Conservation (phyloP, 805 yeast species). For the Tetrapisispora phaffii region DNA sequence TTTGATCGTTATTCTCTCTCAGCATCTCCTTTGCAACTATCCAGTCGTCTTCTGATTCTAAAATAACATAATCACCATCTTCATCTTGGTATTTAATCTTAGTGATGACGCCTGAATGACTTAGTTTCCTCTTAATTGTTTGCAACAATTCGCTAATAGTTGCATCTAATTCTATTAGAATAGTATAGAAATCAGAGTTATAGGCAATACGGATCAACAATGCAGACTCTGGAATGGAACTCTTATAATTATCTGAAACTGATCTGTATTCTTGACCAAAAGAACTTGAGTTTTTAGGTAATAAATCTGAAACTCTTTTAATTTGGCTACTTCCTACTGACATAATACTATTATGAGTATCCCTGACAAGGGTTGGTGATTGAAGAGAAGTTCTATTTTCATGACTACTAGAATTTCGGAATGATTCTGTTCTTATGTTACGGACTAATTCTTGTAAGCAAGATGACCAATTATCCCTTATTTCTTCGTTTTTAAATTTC, state of each 20-base stretch:
- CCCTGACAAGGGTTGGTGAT: constrained; percentile 6
- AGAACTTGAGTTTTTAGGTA: constrained; percentile 17
- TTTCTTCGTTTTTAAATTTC: constrained; percentile 75
- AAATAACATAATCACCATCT: constrained; percentile 85
- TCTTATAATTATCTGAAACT: constrained; percentile 33
- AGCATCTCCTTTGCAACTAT: constrained; percentile 67
- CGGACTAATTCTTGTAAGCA: constrained; percentile 39
- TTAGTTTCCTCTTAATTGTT: constrained; percentile 48
- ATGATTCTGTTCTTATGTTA: constrained; percentile 27
- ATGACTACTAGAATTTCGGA: constrained; percentile 21
- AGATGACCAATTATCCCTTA: constrained; percentile 69
- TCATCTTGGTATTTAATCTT: constrained; percentile 81
- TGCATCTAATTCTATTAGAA: constrained; percentile 49
- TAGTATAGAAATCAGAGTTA: constrained; percentile 47
- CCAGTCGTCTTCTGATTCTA: constrained; percentile 85
- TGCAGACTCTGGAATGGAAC: constrained; percentile 31
- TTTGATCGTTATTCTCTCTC: constrained; percentile 41
- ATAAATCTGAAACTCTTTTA: constrained; percentile 24
- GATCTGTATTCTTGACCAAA: constrained; percentile 31
- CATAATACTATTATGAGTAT: constrained; percentile 22
- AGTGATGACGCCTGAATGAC: constrained; percentile 40
- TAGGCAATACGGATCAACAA: constrained; percentile 35
- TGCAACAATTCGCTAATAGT: constrained; percentile 43
- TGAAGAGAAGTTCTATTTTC: constrained; percentile 18
- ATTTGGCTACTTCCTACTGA: constrained; percentile 17